These are phyloP conservation scores for Saprolegnia diclina DNA, from an alignment of 352 stramenopile genomes.

Conservation along the genomic window DNA sequence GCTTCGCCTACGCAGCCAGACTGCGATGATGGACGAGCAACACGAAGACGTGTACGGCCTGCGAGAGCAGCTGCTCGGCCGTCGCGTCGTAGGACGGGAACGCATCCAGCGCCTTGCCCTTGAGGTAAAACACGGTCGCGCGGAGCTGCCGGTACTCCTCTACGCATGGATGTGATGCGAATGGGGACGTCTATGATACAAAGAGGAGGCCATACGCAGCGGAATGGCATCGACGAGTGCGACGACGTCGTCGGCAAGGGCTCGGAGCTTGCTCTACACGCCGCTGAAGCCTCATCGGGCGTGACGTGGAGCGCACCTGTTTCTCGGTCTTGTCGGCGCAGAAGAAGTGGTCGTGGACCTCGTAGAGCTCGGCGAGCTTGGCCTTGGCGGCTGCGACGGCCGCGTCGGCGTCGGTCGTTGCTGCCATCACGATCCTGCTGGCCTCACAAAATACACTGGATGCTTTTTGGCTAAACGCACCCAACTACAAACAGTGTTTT, in stretches of 20 bases:
- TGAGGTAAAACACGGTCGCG: conserved; percentile 15
- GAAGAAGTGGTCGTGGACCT: conserved; percentile 26
- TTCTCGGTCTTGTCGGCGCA: conserved; percentile 23
- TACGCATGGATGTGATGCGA: background rate
- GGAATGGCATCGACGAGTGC: conserved; percentile 1
- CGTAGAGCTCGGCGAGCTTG: conserved; percentile 26
- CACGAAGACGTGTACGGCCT: background rate
- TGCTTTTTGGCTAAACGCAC: no score
- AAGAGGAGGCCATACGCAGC: background rate
- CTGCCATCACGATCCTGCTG: background rate
- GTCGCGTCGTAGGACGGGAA: conserved; percentile 19
- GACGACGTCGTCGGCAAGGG: conserved; percentile 9
- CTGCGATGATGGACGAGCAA: no score
- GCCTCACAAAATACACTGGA: no score
- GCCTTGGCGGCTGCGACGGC: background rate
- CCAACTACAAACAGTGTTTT: no score
- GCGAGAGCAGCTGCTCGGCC: conserved; percentile 15
- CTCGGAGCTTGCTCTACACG: conserved; percentile 13
- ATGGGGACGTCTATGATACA: background rate
- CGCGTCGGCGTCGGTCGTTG: background rate
- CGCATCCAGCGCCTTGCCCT: conserved; percentile 23
- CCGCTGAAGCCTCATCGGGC: background rate
- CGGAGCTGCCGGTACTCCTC: background rate
- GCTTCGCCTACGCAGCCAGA: conserved; percentile 7
- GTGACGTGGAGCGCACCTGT: background rate